Conservation (phyloP, 176 grass and related monocot genomes). For the Phoenix dactylifera region DNA sequence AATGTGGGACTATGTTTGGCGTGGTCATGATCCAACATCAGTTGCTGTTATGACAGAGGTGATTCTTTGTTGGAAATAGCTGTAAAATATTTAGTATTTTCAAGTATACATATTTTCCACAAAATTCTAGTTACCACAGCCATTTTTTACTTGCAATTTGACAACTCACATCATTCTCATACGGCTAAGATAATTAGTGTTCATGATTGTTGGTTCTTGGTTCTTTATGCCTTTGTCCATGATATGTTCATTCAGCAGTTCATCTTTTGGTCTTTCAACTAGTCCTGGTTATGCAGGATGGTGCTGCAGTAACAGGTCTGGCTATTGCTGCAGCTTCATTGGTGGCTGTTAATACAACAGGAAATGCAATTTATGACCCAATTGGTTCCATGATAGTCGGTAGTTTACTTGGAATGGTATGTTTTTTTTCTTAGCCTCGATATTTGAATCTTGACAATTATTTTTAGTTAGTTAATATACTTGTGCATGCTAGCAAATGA, state of each 20-base stretch:
- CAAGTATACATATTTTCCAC: neutral
- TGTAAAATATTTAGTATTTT: neutral
- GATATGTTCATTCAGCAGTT: neutral
- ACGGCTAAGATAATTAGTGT: neutral
- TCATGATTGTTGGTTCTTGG: neutral
- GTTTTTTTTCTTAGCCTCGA: neutral
- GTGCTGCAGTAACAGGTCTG: constrained; percentile 83
- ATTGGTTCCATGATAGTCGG: constrained; percentile 94
- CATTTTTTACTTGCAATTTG: no score
- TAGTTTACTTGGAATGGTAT: constrained; percentile 86
- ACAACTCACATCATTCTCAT: no score
- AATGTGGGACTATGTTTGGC: constrained; percentile 87
- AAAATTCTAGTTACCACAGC: neutral
- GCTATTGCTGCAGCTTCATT: constrained; percentile 83
- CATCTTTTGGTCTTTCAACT: neutral
- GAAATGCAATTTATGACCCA: constrained; percentile 89
- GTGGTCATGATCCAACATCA: constrained; percentile 95
- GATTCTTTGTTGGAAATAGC: constrained; percentile 20
- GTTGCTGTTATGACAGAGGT: constrained; percentile 99
- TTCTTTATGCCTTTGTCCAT: neutral
- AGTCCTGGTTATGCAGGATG: constrained; percentile 44
- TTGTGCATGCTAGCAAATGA: no score
- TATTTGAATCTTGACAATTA: no score
- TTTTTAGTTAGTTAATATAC: no score
- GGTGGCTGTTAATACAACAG: constrained; percentile 76